Base-by-base conservation (phyloP, 2,329 filamentous ascomycete genomes). In the Talaromyces sp. region DNA sequence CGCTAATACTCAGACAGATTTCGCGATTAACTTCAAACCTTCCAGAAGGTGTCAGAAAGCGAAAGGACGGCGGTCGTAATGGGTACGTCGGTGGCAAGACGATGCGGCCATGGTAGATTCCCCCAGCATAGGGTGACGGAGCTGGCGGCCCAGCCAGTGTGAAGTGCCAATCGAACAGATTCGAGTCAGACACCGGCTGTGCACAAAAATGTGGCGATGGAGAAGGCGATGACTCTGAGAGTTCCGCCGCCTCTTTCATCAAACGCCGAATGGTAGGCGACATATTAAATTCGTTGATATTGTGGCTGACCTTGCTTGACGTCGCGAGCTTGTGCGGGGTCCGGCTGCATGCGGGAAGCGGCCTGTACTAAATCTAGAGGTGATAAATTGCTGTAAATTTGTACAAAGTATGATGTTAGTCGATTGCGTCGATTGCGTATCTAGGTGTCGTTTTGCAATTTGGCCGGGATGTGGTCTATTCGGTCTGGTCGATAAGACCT, bases 81-180 rank as follows among this genome's bases (percentile, higher is more conserved):
- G 95, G 95, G 76, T 99, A 99, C 1, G 89, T 86, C 0, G 92
- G 85, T 1, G 95, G 95, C 0, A 99, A 86, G 42, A 93, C 85
- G 74, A 99, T 98, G 72, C 93, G 92, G 63, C 95, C 95, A 77
- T 99, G 95, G 80, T 98, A 99, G 71, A 97, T 85, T 55, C 95
- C 95, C 35, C 83, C 80, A 50, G 86, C 86, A 78, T 93, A 97
- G 40, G 88, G 86, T 0, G 92, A 93, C 18, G 84, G 84, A 35
- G 85, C 82, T 0, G 93, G 93, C 0, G 93, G 93, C 0, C 95
- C 95, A 58, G 89, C 87, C n/a, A 99, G 83, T 0, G 95, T 99
- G 79, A 98, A 99, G 81, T 99, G 95, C 95, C 95, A 99, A 78
- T 98, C 93, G 79, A 96, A 96, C 60, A 99, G 87, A 77, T 98